These are phyloP conservation scores for Aspergillus bombycis DNA, from an alignment of 2,329 filamentous ascomycete genomes.

Conservation along the genomic window DNA sequence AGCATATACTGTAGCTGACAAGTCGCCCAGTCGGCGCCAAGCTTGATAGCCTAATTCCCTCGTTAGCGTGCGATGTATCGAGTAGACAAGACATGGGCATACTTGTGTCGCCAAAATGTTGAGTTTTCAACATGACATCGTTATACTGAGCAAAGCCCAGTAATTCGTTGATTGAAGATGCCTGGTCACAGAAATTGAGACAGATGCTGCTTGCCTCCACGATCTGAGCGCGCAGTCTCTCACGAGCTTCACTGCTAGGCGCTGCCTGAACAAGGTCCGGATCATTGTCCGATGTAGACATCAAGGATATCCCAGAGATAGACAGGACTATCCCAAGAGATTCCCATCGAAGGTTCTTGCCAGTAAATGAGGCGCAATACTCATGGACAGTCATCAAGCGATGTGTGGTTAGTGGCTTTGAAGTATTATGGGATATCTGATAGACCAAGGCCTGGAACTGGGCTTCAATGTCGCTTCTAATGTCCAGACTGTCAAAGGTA, in stretches of 20 bases:
- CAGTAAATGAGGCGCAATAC: conserved; percentile 34
- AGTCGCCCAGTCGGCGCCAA: conserved; percentile 52
- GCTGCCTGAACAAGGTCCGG: conserved; percentile 30
- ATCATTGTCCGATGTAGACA: conserved; percentile 33
- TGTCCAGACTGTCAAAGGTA: conserved; percentile 30
- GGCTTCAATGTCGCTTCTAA: conserved; percentile 24
- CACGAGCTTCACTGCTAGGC: conserved; percentile 27
- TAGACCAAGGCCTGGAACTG: conserved; percentile 32
- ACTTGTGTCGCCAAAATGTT: conserved; percentile 41
- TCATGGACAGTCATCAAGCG: conserved; percentile 35
- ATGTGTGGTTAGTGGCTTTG: conserved; percentile 28
- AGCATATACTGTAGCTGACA: conserved; percentile 51
- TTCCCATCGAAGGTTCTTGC: conserved; percentile 44
- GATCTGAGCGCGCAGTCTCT: conserved; percentile 34
- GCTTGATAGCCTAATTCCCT: conserved; percentile 46
- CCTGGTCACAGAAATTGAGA: conserved; percentile 36
- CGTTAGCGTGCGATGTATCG: not conserved
- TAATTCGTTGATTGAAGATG: conserved; percentile 37
- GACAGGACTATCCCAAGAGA: conserved; percentile 45
- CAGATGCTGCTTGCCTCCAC: conserved; percentile 39
- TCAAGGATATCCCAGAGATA: conserved; percentile 40
- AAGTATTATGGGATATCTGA: conserved; percentile 36
- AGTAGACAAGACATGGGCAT: conserved; percentile 30
- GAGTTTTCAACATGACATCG: conserved; percentile 36
- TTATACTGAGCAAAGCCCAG: conserved; percentile 40